Conservation (phyloP, 208 protist genomes). For the Wallacemonas sp. region DNA sequence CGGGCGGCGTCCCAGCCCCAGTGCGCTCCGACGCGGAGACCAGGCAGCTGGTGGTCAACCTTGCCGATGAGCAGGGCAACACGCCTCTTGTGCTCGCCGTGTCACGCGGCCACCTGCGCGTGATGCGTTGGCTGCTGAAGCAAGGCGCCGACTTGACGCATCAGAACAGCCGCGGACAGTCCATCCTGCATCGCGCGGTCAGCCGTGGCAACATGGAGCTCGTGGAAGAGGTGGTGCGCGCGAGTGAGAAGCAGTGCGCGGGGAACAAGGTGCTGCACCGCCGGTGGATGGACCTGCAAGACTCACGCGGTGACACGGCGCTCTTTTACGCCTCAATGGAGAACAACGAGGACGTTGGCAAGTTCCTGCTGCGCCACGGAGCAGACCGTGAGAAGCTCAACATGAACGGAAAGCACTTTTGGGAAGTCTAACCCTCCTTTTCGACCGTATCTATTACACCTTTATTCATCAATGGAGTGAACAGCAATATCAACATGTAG, state of each 20-base stretch:
- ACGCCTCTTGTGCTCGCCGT: conserved; percentile 73
- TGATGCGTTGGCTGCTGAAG: conserved; percentile 72
- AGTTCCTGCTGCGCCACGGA: conserved; percentile 80
- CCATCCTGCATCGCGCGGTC: conserved; percentile 81
- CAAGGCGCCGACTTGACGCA: conserved; percentile 60
- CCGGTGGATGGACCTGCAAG: conserved; percentile 83
- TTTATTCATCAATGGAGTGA: no score
- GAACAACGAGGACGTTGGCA: conserved; percentile 90
- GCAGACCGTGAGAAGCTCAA: conserved; percentile 81
- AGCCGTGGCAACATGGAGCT: conserved; percentile 67
- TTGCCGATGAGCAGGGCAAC: conserved; percentile 62
- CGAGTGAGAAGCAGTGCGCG: conserved; percentile 49
- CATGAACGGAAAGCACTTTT: conserved; percentile 90
- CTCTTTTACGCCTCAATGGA: conserved; percentile 92
- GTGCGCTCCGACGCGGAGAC: neutral
- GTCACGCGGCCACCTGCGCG: conserved; percentile 50
- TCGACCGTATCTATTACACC: no score
- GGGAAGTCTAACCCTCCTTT: conserved; percentile 63
- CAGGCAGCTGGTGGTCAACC: conserved; percentile 35
- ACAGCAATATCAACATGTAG: no score
- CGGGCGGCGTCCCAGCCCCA: neutral
- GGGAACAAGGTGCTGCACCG: conserved; percentile 39
- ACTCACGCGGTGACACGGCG: conserved; percentile 81
- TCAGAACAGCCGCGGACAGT: conserved; percentile 78
- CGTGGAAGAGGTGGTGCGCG: conserved; percentile 72